phyloP scores from a whole-genome alignment of 805 yeast genomes.

The Vanderwaltozyma polyspora region DNA sequence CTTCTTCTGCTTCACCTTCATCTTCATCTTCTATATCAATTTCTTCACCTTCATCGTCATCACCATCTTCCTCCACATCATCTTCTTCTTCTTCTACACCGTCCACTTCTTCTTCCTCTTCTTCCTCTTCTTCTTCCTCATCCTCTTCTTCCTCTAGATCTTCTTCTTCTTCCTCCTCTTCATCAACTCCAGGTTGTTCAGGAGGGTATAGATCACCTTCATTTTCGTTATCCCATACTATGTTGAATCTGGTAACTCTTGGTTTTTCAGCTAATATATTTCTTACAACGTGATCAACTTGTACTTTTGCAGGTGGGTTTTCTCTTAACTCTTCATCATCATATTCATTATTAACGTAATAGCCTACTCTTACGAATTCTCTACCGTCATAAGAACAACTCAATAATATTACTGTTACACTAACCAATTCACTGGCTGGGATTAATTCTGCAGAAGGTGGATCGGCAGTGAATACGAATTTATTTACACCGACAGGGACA shows the following conservation, averaged over 20 bases:
- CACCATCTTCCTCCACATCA: conserved; percentile 35
- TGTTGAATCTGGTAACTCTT: conserved; percentile 90
- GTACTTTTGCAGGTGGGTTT: conserved; percentile 45
- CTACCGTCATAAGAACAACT: conserved; percentile 89
- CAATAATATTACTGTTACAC: conserved; percentile 85
- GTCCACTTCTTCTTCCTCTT: conserved; percentile 17
- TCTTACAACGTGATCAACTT: conserved; percentile 61
- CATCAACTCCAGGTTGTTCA: conserved; percentile 55
- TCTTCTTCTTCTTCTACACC: conserved; percentile 27
- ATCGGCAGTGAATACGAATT: conserved; percentile 86
- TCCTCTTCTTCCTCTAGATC: conserved; percentile 41
- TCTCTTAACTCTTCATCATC: conserved; percentile 58
- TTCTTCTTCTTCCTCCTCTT: conserved; percentile 55
- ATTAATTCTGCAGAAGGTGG: conserved; percentile 94
- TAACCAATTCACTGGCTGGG: conserved; percentile 90
- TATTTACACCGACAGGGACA: conserved; percentile 93
- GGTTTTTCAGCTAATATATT: conserved; percentile 96
- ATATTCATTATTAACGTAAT: conserved; percentile 94
- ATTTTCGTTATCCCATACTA: conserved; percentile 85
- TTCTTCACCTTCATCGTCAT: conserved; percentile 38
- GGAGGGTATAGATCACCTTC: conserved; percentile 66
- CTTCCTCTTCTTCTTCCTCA: conserved; percentile 20
- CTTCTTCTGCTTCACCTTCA: conserved; percentile 32
- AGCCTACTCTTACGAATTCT: conserved; percentile 95
- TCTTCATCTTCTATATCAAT: conserved; percentile 32